Conservation (phyloP, 805 yeast genomes). For the Candida ficus region DNA sequence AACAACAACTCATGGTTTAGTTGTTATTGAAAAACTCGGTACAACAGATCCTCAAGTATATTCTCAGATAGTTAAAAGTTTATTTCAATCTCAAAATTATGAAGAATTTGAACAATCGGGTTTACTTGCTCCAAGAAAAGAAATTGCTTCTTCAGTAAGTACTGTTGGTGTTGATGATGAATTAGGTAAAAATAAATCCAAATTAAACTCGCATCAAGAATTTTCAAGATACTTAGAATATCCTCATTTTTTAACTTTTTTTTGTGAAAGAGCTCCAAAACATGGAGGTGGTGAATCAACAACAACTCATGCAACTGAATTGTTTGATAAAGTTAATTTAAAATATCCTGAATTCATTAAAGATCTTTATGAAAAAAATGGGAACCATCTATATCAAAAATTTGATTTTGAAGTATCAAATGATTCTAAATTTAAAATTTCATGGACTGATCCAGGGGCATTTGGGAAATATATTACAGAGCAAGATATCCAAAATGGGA, state of each 20-base stretch:
- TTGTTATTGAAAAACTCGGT: too few species aligned
- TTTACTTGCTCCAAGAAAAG: neutral
- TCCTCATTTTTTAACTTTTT: neutral
- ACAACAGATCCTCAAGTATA: neutral
- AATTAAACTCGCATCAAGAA: conserved; percentile 1
- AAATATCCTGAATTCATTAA: neutral
- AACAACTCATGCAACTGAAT: neutral
- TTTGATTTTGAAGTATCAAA: neutral
- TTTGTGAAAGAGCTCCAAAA: neutral
- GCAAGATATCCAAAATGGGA: neutral
- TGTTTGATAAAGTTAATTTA: neutral
- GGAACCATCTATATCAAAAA: neutral
- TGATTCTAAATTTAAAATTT: neutral
- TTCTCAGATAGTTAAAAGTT: neutral
- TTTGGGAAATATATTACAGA: neutral
- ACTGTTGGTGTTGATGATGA: conserved; percentile 1
- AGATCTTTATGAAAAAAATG: neutral
- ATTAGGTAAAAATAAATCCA: neutral
- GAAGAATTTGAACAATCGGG: neutral
- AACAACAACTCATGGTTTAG: too few species aligned
- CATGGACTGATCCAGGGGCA: neutral
- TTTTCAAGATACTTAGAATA: conserved; percentile 1
- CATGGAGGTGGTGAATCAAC: neutral
- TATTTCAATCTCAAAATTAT: neutral
- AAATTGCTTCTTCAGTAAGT: neutral